Conservation (phyloP, 2,329 filamentous ascomycete species). For the Ceratocystis harringtonii region DNA sequence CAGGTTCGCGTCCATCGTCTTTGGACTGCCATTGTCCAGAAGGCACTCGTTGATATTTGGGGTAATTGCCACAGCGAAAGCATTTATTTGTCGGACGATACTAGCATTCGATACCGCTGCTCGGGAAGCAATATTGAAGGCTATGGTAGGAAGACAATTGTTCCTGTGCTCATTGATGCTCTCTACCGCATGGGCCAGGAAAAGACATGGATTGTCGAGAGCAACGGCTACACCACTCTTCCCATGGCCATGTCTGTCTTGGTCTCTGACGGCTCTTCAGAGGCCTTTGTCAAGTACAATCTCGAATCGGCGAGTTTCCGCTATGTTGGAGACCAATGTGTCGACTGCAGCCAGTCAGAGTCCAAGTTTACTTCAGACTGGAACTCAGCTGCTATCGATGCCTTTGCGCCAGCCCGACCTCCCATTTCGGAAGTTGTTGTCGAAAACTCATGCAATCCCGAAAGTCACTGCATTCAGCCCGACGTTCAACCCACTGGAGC, state of each 20-base stretch:
- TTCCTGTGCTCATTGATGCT: slow-evolving; percentile 10
- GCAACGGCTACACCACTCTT: slow-evolving; percentile 1
- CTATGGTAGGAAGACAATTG: slow-evolving; percentile 6
- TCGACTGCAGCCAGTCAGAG: neutral
- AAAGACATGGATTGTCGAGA: slow-evolving; percentile 1
- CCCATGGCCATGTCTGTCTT: slow-evolving; percentile 6
- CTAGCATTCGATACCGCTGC: slow-evolving; percentile 11
- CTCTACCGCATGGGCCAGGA: slow-evolving; percentile 9
- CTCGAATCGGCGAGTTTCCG: neutral
- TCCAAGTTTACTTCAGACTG: neutral
- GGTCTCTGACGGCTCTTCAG: slow-evolving; percentile 5
- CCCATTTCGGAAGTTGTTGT: neutral
- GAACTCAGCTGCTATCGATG: neutral
- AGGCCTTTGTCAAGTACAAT: slow-evolving; percentile 7
- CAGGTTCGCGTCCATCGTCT: slow-evolving; percentile 5
- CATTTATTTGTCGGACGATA: neutral
- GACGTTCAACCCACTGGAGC: neutral
- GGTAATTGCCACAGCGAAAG: slow-evolving; percentile 9
- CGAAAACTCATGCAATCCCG: slow-evolving; percentile 4
- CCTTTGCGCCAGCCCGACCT: neutral
- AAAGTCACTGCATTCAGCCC: slow-evolving; percentile 3
- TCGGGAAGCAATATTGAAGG: slow-evolving; percentile 6
- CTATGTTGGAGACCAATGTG: slow-evolving; percentile 7
- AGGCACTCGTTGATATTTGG: slow-evolving; percentile 13
- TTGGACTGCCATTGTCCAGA: slow-evolving; percentile 11